A percentile compares a stretch with the other conserved stretches of the same genome.
These are phyloP conservation scores for Pseudopyrenochaeta lycopersici DNA, from an alignment of 2,329 filamentous ascomycete species.

Conservation along the genomic window DNA sequence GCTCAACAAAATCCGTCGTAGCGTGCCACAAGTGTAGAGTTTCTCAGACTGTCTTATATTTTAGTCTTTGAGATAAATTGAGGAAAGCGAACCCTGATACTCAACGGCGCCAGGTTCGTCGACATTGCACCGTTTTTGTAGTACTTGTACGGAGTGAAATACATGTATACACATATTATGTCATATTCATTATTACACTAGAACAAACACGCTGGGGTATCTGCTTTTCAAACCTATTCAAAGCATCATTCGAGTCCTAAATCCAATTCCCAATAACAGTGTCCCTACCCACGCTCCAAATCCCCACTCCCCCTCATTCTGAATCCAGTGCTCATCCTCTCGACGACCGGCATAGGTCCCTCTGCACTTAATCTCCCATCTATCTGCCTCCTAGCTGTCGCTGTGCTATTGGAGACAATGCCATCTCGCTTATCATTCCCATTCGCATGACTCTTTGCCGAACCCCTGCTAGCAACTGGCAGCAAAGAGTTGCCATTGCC, in stretches of 20 bases:
- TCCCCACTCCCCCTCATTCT: slow-evolving; percentile 43
- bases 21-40: no score
- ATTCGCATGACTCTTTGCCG: slow-evolving; percentile 17
- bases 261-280: not conserved
- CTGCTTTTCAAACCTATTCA: not conserved
- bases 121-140: no score
- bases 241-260: not conserved
- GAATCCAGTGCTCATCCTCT: slow-evolving; percentile 45
- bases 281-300: slow-evolving; percentile 24
- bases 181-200: not conserved
- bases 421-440: slow-evolving; percentile 17
- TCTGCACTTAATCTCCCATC: slow-evolving; percentile 28
- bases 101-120: no score
- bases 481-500: slow-evolving; percentile 23
- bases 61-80: no score
- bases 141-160: no score
- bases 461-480: slow-evolving; percentile 46
- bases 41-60: no score
- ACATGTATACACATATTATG: no score
- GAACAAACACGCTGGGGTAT: slow-evolving; percentile 3
- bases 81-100: no score
- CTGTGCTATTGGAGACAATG: slow-evolving; percentile 16
- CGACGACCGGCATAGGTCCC: slow-evolving; percentile 28
- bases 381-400: not conserved
- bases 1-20: no score